Evolutionary conservation across 768 basidiomycete species (phyloP), one percentile per base, ranked within the genome.

Genomic region (Rhizopogon vulgaris): DNA sequence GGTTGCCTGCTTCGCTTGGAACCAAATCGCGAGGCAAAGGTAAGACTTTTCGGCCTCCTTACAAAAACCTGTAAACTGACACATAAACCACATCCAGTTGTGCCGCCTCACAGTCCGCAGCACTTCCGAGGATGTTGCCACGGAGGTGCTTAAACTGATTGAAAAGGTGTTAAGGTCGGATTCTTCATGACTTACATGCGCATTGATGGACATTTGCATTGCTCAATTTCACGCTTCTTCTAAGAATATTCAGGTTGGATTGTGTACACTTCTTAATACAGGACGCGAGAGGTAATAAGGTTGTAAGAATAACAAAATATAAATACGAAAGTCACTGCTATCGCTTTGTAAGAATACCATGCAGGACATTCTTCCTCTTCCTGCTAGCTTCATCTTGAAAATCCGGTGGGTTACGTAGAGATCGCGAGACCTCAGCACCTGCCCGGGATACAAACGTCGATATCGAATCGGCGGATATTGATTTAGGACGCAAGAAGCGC

Each of bases 11-110:
- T 97, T 57, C 80, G 96, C 50, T 67, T 97, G 27, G 96, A 99
- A 68, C 96, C 96, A 2, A 99, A 97, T 71, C 80, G 83, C 48
- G 94, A 96, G 54, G 96, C 95, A 25, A 95, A 96, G 79, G 93
- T 92, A 63, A 47, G 78, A 53, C 56, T 5, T 18, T 39, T 7
- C 11, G 53, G 34, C 51, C 25, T n/a, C 52, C 17, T 38, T 36
- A 41, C 37, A 22, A 17, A 27, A 25, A 14, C 6, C 40, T 22
- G 43, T 27, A 36, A 17, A 40, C 39, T 56, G 11, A 56, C 24
- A 40, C 42, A 15, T 34, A 11, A 34, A 34, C 32, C 10, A 4
- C 32, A 22, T 27, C 52, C 63, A 95, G 90, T 75, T 97, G 32
- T 97, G 93, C 70, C 87, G 96, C 34, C 64, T 97, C 54, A 99